Evolutionary conservation across 2,329 filamentous ascomycete species (phyloP), one percentile per base, ranked within the genome.

Genomic region (Aspergillus niger): DNA sequence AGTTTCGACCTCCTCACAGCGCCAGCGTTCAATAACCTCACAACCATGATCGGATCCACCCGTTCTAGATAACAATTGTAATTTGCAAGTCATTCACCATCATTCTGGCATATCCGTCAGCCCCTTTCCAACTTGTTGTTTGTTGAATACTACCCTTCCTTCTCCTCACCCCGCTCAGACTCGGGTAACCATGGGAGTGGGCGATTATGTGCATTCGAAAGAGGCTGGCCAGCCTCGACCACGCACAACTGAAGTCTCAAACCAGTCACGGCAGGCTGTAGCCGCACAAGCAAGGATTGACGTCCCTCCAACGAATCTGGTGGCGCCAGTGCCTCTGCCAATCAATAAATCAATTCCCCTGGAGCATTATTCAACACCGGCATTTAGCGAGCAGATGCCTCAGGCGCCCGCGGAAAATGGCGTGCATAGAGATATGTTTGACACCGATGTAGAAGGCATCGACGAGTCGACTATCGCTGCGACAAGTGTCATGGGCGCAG

Each of bases 381-480:
- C 64, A 36, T 53, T 53, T 39, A 13, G 30, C 30, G 50, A 66
- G 36, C 65, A 64, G 15, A 56, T 62, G 47, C 62, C 66, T 55
- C 64, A 67, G 36, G 61, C 55, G 22, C 51, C 59, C 32, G 54
- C 56, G 30, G 63, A 65, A 41, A 64, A 65, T 55, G 61, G 50
- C 53, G 58, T 47, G 17, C 67, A 70, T 28, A 68, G 68, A 32
- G 76, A 78, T 60, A 67, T 72, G 61, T 79, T 79, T 62, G 77
- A 79, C 61, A 79, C 77, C 5, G 77, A 79, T 62, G 75, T 79
- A 8, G 77, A 79, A 59, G 77, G 72, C 10, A 67, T 78, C 8
- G 77, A 79, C 68, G 77, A 79, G 63, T 79, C 77, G 3, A 79
- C 77, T 6, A 72, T 78, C 66, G 73, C 71, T 2, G 73, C 67